These are phyloP conservation scores for Vitis amurensis DNA, from an alignment of 164 flowering plant genomes.

Conservation along the genomic window DNA sequence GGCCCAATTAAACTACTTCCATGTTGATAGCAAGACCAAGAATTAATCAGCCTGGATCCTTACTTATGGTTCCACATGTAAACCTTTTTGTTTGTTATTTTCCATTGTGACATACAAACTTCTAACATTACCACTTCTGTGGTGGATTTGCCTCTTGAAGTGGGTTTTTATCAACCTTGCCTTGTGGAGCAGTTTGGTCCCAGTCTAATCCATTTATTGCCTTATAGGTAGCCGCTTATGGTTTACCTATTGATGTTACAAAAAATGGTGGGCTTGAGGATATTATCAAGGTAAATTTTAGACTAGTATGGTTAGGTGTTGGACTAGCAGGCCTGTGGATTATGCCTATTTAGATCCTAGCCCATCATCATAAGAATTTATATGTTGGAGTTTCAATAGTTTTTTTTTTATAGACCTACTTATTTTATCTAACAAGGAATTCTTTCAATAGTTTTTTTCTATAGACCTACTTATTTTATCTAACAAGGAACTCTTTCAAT, in stretches of 20 bases:
- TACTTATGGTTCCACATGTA: background rate
- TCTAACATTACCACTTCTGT: slow-evolving; percentile 15
- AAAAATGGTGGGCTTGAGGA: slow-evolving; percentile 86
- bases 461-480: too few species aligned
- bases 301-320: too few species aligned
- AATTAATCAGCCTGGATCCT: too few species aligned
- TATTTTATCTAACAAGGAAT: too few species aligned
- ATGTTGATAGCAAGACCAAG: too few species aligned
- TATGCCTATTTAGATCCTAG: too few species aligned
- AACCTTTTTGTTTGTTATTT: background rate
- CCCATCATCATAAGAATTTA: too few species aligned
- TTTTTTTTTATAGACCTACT: too few species aligned
- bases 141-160: slow-evolving; percentile 31
- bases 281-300: slow-evolving; percentile 49
- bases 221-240: slow-evolving; percentile 75
- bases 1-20: background rate
- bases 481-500: too few species aligned
- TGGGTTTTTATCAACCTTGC: slow-evolving; percentile 82
- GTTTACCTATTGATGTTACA: slow-evolving; percentile 68
- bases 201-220: slow-evolving; percentile 12
- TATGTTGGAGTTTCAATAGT: too few species aligned
- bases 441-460: too few species aligned
- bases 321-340: too few species aligned
- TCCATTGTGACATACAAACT: slow-evolving; percentile 2
- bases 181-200: slow-evolving; percentile 78